Base-by-base conservation (phyloP, 2,329 filamentous ascomycete species). In the Saccharata proteae region DNA sequence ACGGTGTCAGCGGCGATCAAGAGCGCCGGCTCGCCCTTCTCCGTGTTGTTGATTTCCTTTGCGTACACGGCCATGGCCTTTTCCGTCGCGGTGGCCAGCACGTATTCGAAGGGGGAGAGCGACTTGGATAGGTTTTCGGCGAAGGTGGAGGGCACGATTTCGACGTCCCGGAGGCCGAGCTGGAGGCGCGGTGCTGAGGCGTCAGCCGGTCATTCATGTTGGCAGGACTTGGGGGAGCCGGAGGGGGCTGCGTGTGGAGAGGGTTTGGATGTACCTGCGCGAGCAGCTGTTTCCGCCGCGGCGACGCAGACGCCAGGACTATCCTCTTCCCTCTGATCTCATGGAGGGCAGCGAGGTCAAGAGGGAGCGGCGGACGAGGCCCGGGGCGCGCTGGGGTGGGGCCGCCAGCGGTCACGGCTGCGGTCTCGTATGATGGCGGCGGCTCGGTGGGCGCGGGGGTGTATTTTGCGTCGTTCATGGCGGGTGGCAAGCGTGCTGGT, bases 1-100 rank as follows among this genome's bases (percentile, higher is more conserved):
- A 98, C 67, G 0, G 90, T 96, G 54, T 96, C 88, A 20, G 88
- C 88, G 0, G 85, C 77, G 37, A 96, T 77, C 36, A 96, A 83
- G 11, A 96, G 66, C 5, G 75, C 78, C 0, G 85, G 85, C 43
- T 94, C 90, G 34, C 67, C 71, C 35, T 63, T 58, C 28, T 48
- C 56, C 34, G 59, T 52, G 37, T 71, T 70, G 46, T 74, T 52
- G 43, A 77, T 64, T 44, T 74, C 69, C 23, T 61, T 51, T 17
- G 54, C 51, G 55, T 80, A 80, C 7, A 96, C 81, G 26, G 80
- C 70, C 25, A 84, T 68, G 30, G 78, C 81, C 58, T 98, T 98
- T 44, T 79, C 72, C 14, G 74, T 73, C 3, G 88, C 88, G 2
- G 90, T 98, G 35, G 77, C 74, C 10, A 86, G 67, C 13, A 94